phyloP scores from a whole-genome alignment of 176 grass and related monocot species.

The Lolium multiflorum region DNA sequence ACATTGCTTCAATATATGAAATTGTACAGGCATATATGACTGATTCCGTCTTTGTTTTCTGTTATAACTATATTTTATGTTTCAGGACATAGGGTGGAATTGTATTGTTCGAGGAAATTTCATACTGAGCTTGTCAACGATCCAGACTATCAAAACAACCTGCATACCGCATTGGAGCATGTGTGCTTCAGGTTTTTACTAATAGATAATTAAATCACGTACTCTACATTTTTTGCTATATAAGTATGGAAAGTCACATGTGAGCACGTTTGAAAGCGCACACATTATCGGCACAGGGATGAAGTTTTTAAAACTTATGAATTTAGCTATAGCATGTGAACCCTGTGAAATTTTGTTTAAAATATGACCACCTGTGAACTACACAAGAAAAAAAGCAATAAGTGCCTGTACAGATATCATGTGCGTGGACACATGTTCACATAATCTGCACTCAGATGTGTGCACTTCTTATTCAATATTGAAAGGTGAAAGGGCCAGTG shows the following conservation, averaged over 20 bases:
- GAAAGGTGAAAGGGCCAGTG: neutral
- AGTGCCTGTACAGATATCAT: neutral
- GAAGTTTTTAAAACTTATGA: neutral
- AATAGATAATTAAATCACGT: neutral
- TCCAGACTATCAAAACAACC: neutral
- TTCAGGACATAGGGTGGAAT: conserved; percentile 16
- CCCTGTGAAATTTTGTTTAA: neutral
- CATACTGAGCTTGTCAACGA: neutral
- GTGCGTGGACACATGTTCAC: neutral
- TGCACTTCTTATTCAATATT: conserved; percentile 14
- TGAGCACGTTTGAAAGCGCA: neutral
- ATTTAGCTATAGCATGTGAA: neutral
- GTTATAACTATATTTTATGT: neutral
- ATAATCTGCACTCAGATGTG: conserved; percentile 9
- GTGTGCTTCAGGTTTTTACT: conserved; percentile 10
- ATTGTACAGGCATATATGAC: neutral
- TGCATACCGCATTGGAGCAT: neutral
- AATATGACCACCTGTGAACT: neutral
- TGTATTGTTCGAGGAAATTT: neutral
- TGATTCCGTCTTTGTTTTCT: conserved; percentile 6
- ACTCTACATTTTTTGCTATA: neutral
- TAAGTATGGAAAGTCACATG: neutral
- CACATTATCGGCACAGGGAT: neutral
- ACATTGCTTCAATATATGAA: neutral
- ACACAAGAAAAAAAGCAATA: conserved; percentile 2